phyloP scores from a whole-genome alignment of 208 protist genomes.

The Leishmania tropica region DNA sequence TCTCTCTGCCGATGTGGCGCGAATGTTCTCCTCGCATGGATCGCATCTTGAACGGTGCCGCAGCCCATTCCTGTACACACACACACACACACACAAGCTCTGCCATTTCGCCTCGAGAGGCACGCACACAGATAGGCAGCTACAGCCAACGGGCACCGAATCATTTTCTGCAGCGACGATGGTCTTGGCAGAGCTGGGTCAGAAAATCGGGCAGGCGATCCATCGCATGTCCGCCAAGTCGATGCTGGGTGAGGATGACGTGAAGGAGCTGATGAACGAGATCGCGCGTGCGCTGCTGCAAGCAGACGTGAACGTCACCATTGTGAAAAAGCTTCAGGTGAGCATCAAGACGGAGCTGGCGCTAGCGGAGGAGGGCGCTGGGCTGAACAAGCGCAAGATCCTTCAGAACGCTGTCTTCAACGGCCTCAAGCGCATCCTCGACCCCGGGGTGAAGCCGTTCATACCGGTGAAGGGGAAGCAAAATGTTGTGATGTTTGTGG shows the following conservation, averaged over 20 bases:
- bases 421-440: slow-evolving; percentile 96
- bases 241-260: slow-evolving; percentile 94
- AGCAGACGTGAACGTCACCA: slow-evolving; percentile 97
- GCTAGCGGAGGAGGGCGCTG: slow-evolving; percentile 92
- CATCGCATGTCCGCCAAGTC: slow-evolving; percentile 89
- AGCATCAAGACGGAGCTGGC: slow-evolving; percentile 93
- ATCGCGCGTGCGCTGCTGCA: slow-evolving; percentile 95
- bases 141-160: neutral
- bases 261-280: slow-evolving; percentile 96
- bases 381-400: slow-evolving; percentile 97
- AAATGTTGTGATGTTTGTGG: slow-evolving; percentile 99
- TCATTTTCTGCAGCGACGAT: slow-evolving; percentile 40
- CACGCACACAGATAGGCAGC: neutral
- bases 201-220: slow-evolving; percentile 94
- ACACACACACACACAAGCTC: neutral
- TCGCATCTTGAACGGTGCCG: neutral
- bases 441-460: slow-evolving; percentile 97
- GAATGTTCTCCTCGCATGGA: neutral
- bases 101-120: neutral
- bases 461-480: slow-evolving; percentile 94
- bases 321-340: slow-evolving; percentile 94
- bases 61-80: neutral
- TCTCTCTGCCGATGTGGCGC: neutral
- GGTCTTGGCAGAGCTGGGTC: slow-evolving; percentile 94
- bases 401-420: slow-evolving; percentile 97